A percentile compares a stretch with the other conserved stretches of the same genome.
These are phyloP conservation scores for Juncus effusus DNA, from an alignment of 176 grass and related monocot genomes.

Conservation along the genomic window DNA sequence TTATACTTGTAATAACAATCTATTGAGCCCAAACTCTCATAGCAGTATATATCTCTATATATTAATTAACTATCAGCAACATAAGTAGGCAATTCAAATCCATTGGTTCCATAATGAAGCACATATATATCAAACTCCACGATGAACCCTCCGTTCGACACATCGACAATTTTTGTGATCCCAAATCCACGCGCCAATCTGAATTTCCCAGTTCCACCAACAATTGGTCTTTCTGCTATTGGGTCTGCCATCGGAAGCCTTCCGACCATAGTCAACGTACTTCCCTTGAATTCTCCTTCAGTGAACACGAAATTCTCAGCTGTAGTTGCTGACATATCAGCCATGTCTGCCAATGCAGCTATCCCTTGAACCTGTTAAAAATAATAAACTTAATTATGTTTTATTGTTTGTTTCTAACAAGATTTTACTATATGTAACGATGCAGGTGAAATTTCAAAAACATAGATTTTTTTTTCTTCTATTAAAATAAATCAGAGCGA, in stretches of 20 bases:
- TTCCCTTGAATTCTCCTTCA: constrained; percentile 38
- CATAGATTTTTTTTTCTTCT: too few species aligned
- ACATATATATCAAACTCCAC: constrained; percentile 31
- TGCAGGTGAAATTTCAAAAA: too few species aligned
- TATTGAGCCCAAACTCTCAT: too few species aligned
- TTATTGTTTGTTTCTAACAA: too few species aligned
- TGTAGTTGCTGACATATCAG: neutral
- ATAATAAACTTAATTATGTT: too few species aligned
- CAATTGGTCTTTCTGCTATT: constrained; percentile 43
- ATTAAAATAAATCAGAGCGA: too few species aligned
- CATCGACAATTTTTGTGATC: constrained; percentile 14
- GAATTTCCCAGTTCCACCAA: constrained; percentile 53
- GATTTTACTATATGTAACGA: too few species aligned
- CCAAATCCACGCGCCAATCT: constrained; percentile 32
- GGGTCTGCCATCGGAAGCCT: constrained; percentile 34
- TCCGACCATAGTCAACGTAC: constrained; percentile 32
- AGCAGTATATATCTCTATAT: too few species aligned
- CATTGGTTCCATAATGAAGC: constrained; percentile 17
- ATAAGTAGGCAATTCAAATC: too few species aligned
- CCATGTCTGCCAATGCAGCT: neutral
- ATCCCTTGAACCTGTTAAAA: constrained; percentile 21
- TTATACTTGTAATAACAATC: too few species aligned
- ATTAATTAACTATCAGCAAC: too few species aligned
- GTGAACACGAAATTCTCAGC: constrained; percentile 36
- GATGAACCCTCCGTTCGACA: neutral